Evolutionary conservation across 371 early-diverging fungal genomes (phyloP), one percentile per base, ranked within the genome.

Genomic region (Mortierella sp.): DNA sequence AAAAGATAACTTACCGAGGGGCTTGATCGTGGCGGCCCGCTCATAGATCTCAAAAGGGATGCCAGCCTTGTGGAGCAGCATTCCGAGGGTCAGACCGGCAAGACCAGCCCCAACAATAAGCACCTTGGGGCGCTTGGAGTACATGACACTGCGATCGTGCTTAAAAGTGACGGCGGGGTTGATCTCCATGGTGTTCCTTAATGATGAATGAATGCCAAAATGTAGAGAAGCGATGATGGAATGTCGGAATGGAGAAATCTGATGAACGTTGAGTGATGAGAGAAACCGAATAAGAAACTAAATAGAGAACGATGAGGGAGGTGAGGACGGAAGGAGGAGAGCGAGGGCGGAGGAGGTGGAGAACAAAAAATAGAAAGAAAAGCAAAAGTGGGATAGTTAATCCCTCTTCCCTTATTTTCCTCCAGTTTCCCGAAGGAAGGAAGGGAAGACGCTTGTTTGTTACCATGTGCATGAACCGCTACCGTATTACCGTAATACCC

Each of bases 31-130:
- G 6, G 7, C 7, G 16, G 63, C 63, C 19, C 63, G 63, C 63
- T 63, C 63, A 21, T 63, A 63, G 34, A 63, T 63, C 63, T 63
- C 63, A 19, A 63, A 63, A 21, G 63, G 63, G 19, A 63, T 63
- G 34, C 14, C 28, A 7, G 63, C 63, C 63, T 63, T 63, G 63
- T 63, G 19, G 19, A 63, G 19, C 8, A 63, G 63, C 63, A 63
- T 63, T 7, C 63, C 63, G 7, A 63, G 13, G 19, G 63, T 34
- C 2, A 63, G 63, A 34, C 63, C 63, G 2, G 63, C 63, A 5
- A 63, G 63, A 34, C 63, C 63, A 16, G 63, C 28, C 13, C 63
- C 63, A 19, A 63, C 63, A 9, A 63, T 63, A 21, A 63, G 34
- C 2, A 63, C 63, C 63, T 63, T 63, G 9, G 63, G 63, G 9